These are phyloP conservation scores for Parietichytrium sp. DNA, from an alignment of 108 stramenopile genomes.

Conservation along the genomic window DNA sequence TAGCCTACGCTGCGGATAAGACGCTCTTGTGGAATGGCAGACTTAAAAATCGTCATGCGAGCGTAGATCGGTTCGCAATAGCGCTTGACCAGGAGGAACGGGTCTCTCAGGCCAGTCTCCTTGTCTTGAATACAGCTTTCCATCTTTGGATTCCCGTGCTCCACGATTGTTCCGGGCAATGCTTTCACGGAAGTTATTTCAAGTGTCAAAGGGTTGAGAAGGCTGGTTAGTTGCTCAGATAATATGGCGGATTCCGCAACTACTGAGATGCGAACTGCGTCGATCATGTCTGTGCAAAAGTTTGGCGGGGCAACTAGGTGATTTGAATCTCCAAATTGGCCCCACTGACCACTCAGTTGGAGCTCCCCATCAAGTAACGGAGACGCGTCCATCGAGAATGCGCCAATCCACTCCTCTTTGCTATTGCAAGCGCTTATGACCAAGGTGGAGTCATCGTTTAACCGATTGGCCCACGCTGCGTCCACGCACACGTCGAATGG, in stretches of 20 bases:
- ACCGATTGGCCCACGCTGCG: too few relatives aligned
- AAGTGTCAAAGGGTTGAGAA: background rate
- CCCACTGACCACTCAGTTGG: background rate
- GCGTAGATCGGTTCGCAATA: conserved; percentile 29
- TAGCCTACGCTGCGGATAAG: background rate
- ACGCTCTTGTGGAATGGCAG: background rate
- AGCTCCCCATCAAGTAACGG: background rate
- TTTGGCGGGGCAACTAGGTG: too few relatives aligned
- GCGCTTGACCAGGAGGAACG: background rate
- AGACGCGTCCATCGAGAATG: background rate
- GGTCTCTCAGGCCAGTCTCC: background rate
- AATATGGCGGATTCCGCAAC: too few relatives aligned
- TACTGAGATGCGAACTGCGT: too few relatives aligned
- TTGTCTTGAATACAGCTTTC: background rate
- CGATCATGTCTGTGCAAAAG: too few relatives aligned
- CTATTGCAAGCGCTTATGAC: too few relatives aligned
- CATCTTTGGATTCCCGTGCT: background rate
- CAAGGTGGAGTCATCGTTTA: too few relatives aligned
- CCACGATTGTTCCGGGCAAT: background rate
- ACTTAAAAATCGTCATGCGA: background rate
- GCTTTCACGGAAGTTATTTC: background rate
- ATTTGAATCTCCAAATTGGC: too few relatives aligned
- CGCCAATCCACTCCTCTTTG: background rate
- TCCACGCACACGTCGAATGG: too few relatives aligned
- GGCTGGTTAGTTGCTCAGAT: too few relatives aligned